phyloP scores from a whole-genome alignment of 495 filamentous ascomycete genomes.

The Hypoxylon rickii region DNA sequence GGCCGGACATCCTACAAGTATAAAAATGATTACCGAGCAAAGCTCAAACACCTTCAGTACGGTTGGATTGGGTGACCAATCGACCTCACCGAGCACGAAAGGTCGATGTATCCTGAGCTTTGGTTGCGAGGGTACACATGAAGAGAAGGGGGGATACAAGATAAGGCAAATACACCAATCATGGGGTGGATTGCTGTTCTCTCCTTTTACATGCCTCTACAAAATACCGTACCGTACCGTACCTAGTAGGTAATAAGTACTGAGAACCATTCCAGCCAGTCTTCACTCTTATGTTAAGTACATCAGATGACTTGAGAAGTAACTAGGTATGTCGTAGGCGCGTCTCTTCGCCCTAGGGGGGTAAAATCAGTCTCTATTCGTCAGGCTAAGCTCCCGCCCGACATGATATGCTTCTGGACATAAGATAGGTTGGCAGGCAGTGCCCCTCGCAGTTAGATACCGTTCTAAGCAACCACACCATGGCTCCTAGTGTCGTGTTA shows the following conservation, averaged over 20 bases:
- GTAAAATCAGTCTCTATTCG: not conserved
- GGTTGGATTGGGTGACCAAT: too few relatives aligned
- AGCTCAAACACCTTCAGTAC: too few relatives aligned
- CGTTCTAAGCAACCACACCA: slow-evolving; percentile 12
- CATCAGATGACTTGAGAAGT: slow-evolving; percentile 16
- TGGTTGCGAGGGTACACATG: slow-evolving; percentile 2
- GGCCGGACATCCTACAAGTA: not conserved
- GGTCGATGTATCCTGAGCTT: too few relatives aligned
- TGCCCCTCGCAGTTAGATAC: slow-evolving; percentile 17
- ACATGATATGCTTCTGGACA: not conserved
- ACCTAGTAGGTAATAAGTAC: not conserved
- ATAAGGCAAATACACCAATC: slow-evolving; percentile 2
- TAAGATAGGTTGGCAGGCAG: slow-evolving; percentile 1
- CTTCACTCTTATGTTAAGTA: slow-evolving; percentile 5
- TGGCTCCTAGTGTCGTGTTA: slow-evolving; percentile 16
- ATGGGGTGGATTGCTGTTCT: not conserved
- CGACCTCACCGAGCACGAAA: slow-evolving; percentile 1
- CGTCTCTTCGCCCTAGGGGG: slow-evolving; percentile 9
- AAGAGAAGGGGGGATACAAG: not conserved
- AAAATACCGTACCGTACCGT: not conserved
- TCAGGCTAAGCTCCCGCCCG: slow-evolving; percentile 1
- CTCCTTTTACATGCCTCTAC: slow-evolving; percentile 1
- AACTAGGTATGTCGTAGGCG: slow-evolving; percentile 5
- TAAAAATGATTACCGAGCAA: not conserved
- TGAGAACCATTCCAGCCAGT: not conserved